Evolutionary conservation across 2,329 filamentous ascomycete genomes (phyloP), one percentile per base, ranked within the genome.

Genomic region (Ophiostoma piceae): DNA sequence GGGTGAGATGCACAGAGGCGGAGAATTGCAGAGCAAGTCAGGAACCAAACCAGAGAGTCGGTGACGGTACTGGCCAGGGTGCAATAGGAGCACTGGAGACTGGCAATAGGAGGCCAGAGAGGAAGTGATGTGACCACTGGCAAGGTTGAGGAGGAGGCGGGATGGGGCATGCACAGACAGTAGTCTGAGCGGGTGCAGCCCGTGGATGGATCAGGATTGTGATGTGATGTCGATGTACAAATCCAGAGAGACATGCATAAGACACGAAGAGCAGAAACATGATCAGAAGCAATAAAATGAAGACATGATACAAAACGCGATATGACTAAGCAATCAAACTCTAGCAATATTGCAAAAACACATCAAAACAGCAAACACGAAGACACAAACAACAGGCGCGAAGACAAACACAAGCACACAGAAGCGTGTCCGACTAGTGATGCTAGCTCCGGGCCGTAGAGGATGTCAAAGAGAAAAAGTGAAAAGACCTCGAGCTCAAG

Each of bases 41-140:
- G 43, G 43, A 47, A 47, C 43, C 16, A 47, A 47, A n/a, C 60
- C 41, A 43, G 35, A 66, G 43, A 70, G 65, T 41, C 65, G 65
- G 39, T 43, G 65, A 66, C 37, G 22, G 65, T 9, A 16, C 35
- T 35, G 22, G 39, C 65, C 32, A 39, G 43, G 35, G 62, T 65
- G 35, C 35, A 35, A 35, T n/a, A 54, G 32, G 60, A 65, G 60
- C 35, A 65, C 3, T n/a, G 26, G 26, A 29, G 26, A 29, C 54
- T 2, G 51, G 57, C 19, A 65, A 65, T 39, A 65, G 35, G 35
- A 65, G 35, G 19, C n/a, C 32, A 65, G 32, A 39, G 7, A n/a
- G 62, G 5, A 35, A 39, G 62, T 64, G 32, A 62, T 62, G 60
- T 35, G 14, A 32, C 35, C 35, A 35, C 35, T 35, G 35, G 8